phyloP scores from a whole-genome alignment of 139 green algal species.

The Picochlorum costavermella region DNA sequence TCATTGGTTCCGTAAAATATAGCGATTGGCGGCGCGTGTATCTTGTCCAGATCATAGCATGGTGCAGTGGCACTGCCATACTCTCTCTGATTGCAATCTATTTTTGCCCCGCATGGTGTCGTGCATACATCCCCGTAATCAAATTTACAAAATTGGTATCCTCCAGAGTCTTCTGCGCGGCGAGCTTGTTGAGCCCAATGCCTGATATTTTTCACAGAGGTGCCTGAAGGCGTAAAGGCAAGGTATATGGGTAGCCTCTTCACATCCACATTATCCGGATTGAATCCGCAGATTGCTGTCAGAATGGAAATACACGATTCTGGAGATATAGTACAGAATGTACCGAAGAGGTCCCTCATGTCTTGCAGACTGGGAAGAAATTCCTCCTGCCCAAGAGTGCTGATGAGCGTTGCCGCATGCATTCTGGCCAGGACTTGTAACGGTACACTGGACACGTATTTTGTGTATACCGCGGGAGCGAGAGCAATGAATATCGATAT shows the following conservation, averaged over 20 bases:
- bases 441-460: conserved; percentile 28
- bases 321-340: conserved; percentile 25
- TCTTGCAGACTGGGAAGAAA: conserved; percentile 37
- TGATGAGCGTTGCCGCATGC: conserved; percentile 34
- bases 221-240: conserved; percentile 36
- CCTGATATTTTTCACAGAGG: conserved; percentile 23
- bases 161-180: background rate
- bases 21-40: conserved; percentile 29
- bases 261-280: conserved; percentile 45
- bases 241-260: conserved; percentile 31
- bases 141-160: conserved; percentile 15
- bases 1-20: conserved; percentile 47
- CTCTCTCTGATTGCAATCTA: conserved; percentile 25
- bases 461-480: conserved; percentile 51
- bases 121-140: conserved; percentile 19
- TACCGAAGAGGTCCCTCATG: conserved; percentile 21
- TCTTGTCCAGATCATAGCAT: conserved; percentile 31
- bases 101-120: background rate
- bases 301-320: conserved; percentile 36
- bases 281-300: conserved; percentile 40
- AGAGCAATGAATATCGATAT: conserved; percentile 45
- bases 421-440: conserved; percentile 25
- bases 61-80: conserved; percentile 36
- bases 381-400: conserved; percentile 27
- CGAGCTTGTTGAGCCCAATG: conserved; percentile 21